These are phyloP conservation scores for Solanum aculeatissimum DNA, from an alignment of 305 asterid species.

Conservation along the genomic window DNA sequence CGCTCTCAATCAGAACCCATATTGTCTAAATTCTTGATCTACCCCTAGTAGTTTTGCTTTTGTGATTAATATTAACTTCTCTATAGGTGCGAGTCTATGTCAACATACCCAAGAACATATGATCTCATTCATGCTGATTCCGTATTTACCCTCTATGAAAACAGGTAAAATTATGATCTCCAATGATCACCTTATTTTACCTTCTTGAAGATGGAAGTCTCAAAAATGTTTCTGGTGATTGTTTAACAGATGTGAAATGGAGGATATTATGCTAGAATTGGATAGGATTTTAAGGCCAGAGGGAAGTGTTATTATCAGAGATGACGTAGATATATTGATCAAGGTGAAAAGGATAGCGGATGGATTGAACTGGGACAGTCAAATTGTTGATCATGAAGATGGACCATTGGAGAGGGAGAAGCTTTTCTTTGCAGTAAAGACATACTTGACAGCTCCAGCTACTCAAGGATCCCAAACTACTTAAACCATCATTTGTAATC, in stretches of 20 bases:
- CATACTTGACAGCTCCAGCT: conserved; percentile 39
- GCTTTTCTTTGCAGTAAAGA: conserved; percentile 42
- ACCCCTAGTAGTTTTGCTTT: background rate
- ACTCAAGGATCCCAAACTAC: background rate
- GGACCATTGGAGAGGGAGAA: conserved; percentile 45
- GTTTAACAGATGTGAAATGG: conserved; percentile 32
- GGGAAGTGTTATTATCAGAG: conserved; percentile 43
- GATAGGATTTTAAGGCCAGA: conserved; percentile 47
- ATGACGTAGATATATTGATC: conserved; percentile 31
- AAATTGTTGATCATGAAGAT: conserved; percentile 47
- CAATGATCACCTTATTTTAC: background rate
- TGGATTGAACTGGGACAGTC: conserved; percentile 42
- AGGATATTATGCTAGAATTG: conserved; percentile 39
- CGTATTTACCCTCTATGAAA: conserved; percentile 20
- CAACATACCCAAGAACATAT: conserved; percentile 71
- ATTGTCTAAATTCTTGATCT: background rate
- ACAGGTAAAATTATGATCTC: conserved; percentile 10
- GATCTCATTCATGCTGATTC: conserved; percentile 62
- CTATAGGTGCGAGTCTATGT: conserved; percentile 76
- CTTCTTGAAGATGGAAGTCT: background rate
- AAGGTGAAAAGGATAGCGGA: conserved; percentile 35
- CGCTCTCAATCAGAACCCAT: background rate
- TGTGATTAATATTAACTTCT: background rate
- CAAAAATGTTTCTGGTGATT: background rate
- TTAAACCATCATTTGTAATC: background rate